Percentiles rank a stretch among this genome's conserved stretches.
phyloP scores from a whole-genome alignment of 2,329 filamentous ascomycete species.

The Clathrospora elynae region DNA sequence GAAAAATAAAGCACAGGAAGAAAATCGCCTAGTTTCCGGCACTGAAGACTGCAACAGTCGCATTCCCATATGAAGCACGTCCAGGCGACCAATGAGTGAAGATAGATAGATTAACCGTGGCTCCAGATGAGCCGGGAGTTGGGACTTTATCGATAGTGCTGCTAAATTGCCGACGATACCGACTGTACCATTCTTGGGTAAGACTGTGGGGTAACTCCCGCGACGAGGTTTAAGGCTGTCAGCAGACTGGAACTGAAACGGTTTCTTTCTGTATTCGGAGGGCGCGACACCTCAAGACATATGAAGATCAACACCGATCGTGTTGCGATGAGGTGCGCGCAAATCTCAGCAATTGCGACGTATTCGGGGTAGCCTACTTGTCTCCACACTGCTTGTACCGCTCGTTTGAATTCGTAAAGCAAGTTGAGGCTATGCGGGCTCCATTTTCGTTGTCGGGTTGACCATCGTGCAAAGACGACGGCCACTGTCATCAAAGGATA shows the following conservation, averaged over 20 bases:
- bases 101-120: slow-evolving; percentile 23
- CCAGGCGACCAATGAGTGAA: slow-evolving; percentile 19
- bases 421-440: no score
- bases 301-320: not conserved
- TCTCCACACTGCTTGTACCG: no score
- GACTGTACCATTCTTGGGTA: slow-evolving; percentile 6
- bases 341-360: no score
- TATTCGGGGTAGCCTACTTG: no score
- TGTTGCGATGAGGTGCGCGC: no score
- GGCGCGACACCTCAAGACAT: not conserved
- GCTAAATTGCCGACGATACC: slow-evolving; percentile 25
- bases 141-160: slow-evolving; percentile 33
- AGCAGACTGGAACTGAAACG: slow-evolving; percentile 11
- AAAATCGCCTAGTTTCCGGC: slow-evolving; percentile 19
- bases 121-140: slow-evolving; percentile 21
- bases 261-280: not conserved
- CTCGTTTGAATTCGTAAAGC: no score
- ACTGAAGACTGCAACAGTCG: slow-evolving; percentile 16
- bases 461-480: slow-evolving; percentile 64
- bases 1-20: slow-evolving; percentile 16
- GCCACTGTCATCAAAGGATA: slow-evolving; percentile 67
- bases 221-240: slow-evolving; percentile 12
- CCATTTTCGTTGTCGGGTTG: no score
- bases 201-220: slow-evolving; percentile 20
- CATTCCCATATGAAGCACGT: slow-evolving; percentile 29